Conservation (phyloP, 2,329 filamentous ascomycete genomes). For the Cercospora nicotianae region DNA sequence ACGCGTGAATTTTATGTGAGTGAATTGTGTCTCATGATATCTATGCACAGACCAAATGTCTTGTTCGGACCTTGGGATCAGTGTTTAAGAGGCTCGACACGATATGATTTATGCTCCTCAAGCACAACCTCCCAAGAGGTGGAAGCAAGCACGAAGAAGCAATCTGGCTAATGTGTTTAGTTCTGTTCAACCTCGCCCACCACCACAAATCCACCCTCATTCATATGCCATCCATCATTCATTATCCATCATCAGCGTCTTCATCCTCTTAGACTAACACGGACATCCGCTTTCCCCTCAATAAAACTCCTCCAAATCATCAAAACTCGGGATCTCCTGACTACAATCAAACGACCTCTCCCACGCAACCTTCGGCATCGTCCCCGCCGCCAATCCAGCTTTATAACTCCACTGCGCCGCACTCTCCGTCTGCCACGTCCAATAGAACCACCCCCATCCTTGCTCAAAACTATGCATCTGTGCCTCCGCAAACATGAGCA, state of each 20-base stretch:
- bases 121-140: not conserved
- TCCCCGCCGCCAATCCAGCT: slow-evolving; percentile 71
- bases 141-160: not conserved
- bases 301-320: slow-evolving; percentile 49
- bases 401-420: slow-evolving; percentile 92
- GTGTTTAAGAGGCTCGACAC: not conserved
- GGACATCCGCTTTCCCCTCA: slow-evolving; percentile 21
- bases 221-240: too few relatives aligned
- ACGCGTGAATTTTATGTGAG: too few relatives aligned
- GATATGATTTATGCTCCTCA: not conserved
- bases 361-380: slow-evolving; percentile 63
- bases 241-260: not conserved
- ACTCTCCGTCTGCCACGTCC: slow-evolving; percentile 93
- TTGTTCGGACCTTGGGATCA: not conserved
- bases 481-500: slow-evolving; percentile 87
- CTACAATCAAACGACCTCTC: slow-evolving; percentile 47
- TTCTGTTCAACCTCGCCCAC: not conserved
- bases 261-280: not conserved
- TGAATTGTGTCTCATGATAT: not conserved
- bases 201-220: not conserved
- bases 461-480: slow-evolving; percentile 95
- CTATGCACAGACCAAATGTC: not conserved
- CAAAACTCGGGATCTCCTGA: slow-evolving; percentile 44
- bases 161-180: not conserved
- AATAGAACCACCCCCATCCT: slow-evolving; percentile 98